Base-by-base conservation (phyloP, 306 rosid genomes). In the Quercus suber region DNA sequence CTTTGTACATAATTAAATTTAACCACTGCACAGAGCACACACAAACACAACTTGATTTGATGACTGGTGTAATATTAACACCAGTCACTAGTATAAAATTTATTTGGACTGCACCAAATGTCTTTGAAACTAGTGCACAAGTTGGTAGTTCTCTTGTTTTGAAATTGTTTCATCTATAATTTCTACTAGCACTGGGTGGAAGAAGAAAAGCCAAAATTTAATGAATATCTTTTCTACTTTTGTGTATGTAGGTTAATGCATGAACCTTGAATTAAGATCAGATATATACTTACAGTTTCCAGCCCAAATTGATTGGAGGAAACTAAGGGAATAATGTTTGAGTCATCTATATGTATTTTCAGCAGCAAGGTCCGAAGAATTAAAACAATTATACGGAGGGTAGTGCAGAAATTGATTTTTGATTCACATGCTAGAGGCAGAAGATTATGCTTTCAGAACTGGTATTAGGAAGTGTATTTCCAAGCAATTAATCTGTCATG, bases 191-290 rank as follows among this genome's bases (percentile, higher is more conserved):
- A 28, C 45, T 12, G 56, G 53, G 53, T 49, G 17, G 6, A 55
- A 30, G 5, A 2, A 41, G 3, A 53, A 30, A 14, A 55, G 21
- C 35, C 76, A 28, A 69, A 14, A 4, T 51, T 68, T 33, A 67
- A n/a, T 57, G 33, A 35, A 3, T 31, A 1, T 51, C n/a, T 19
- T 30, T 25, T 67, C 55, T 17, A 20, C 19, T 65, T 31, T 75
- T 3, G 11, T 75, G 64, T 20, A 2, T 73, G 82, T 84, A 80
- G 87, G 82, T 65, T 51, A 14, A 4, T 83, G 27, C 45, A 8
- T 64, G 21, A 30, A 37, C 43, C 10, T 52, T 51, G 56, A 71
- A 51, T 49, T 13, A 57, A 64, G 9, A 15, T 58, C 25, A 60
- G 73, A 80, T 59, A 74, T 57, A 2, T 68, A 73, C 30, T 19